Conservation (phyloP, 2,329 filamentous ascomycete genomes). For the Cladosporium cucumerinum region DNA sequence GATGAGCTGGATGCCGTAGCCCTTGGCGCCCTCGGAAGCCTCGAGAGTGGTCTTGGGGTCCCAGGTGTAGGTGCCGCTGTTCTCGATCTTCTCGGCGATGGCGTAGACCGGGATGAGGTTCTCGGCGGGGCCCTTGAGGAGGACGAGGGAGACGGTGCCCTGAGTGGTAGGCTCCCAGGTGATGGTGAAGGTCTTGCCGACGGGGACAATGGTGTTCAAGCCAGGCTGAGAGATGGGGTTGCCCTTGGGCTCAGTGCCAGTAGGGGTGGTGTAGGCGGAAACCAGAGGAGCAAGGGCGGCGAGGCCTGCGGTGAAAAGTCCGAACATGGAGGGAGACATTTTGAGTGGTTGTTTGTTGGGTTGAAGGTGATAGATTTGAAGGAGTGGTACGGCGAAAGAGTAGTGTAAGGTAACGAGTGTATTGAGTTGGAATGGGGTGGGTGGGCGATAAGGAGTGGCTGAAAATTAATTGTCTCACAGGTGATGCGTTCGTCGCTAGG, state of each 20-base stretch:
- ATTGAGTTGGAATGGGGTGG: conserved; percentile 14
- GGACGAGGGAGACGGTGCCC: conserved; percentile 55
- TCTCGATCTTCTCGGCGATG: conserved; percentile 52
- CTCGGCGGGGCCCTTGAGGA: conserved; percentile 57
- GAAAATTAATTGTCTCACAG: conserved; percentile 26
- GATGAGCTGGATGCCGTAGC: conserved; percentile 61
- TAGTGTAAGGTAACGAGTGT: conserved; percentile 21
- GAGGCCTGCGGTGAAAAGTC: conserved; percentile 53
- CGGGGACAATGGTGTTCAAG: conserved; percentile 53
- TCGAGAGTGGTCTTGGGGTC: conserved; percentile 48
- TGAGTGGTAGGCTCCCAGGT: conserved; percentile 53
- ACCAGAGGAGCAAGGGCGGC: conserved; percentile 48
- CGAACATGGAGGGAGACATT: conserved; percentile 36
- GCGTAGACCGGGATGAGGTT: conserved; percentile 53
- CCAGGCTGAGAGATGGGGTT: conserved; percentile 55
- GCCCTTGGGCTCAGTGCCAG: conserved; percentile 39
- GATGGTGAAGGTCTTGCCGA: conserved; percentile 55
- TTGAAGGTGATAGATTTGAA: background rate
- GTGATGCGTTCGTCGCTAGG: background rate
- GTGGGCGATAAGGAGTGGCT: conserved; percentile 26
- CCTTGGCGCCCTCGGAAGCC: conserved; percentile 44
- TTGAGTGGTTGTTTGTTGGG: conserved; percentile 8
- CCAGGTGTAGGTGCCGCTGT: conserved; percentile 57
- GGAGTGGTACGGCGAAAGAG: background rate
- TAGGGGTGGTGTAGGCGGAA: conserved; percentile 42